Conservation (phyloP, 1,284 basidiomycete genomes). For the Puccinia polysora region DNA sequence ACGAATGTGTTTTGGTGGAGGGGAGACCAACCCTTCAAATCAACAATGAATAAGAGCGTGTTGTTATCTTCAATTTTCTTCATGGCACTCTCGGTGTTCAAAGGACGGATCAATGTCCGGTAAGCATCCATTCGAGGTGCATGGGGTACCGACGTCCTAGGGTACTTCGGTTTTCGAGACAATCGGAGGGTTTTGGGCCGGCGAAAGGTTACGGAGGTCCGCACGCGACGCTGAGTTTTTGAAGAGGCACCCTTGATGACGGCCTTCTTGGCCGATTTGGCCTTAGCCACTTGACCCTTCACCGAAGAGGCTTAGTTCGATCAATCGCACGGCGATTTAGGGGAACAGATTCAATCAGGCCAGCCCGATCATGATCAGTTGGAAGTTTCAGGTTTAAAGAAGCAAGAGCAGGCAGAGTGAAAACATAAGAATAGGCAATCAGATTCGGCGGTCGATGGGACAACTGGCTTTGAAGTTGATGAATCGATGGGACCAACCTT, state of each 20-base stretch:
- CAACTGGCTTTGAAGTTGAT: not conserved
- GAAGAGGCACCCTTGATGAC: conserved; percentile 40
- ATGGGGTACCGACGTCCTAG: conserved; percentile 87
- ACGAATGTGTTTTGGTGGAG: not conserved
- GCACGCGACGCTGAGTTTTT: conserved; percentile 15
- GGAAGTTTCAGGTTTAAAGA: no score
- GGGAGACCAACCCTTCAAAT: conserved; percentile 60
- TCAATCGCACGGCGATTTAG: no score
- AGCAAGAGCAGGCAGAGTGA: no score
- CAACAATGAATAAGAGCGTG: conserved; percentile 96
- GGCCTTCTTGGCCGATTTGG: conserved; percentile 41
- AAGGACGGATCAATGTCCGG: conserved; percentile 77
- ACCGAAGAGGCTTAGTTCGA: conserved; percentile 24
- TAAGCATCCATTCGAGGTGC: conserved; percentile 96
- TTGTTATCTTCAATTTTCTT: conserved; percentile 99
- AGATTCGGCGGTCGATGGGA: not conserved
- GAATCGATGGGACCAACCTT: conserved; percentile 6
- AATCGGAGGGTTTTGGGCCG: conserved; percentile 85
- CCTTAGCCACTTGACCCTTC: conserved; percentile 43
- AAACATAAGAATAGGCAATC: not conserved
- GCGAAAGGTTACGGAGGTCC: conserved; percentile 52
- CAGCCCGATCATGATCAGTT: not conserved
- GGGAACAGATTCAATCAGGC: no score
- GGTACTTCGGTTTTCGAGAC: conserved; percentile 80
- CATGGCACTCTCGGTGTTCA: conserved; percentile 61